Base-by-base conservation (phyloP, 768 basidiomycete genomes). In the Zangia roseola region DNA sequence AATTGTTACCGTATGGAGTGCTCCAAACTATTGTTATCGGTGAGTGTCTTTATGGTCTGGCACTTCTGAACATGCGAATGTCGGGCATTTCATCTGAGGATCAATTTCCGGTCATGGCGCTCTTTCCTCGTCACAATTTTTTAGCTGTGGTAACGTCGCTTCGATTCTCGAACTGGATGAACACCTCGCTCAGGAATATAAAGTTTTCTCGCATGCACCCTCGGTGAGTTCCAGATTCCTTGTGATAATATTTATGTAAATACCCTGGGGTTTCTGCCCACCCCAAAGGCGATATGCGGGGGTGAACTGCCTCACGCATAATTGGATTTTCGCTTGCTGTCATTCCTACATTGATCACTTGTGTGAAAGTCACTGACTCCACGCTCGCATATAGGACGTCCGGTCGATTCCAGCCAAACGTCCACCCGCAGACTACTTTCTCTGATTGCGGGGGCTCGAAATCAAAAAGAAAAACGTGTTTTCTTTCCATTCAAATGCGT, bases 11-110 rank as follows among this genome's bases (percentile, higher is more conserved):
- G 94, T 98, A 34, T 98, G 95, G 94, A 92, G 89, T 60, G 94
- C 94, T 4, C 95, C 94, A 13, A 98, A 98, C 70, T 98, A 98
- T 67, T 97, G 95, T 70, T 97, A 97, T 70, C 77, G 94, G 90
- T 95, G 60, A 54, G 84, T 77, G 14, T 47, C 44, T 38, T 24
- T 37, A 13, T 39, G 20, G 16, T n/a, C 33, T 44, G 10, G 51
- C 38, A 43, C 35, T 45, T 52, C 53, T 40, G 38, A 43, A 47
- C 60, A 54, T 40, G 47, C 43, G 53, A 46, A 36, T 28, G 45
- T 54, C 42, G 40, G 31, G 39, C 52, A 46, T 43, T 55, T 52
- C 38, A 58, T 54, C 52, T 47, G 46, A 43, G 23, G 17, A 46
- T 52, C 54, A 49, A 59, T 63, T 66, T 65, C 57, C 61, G 65